Evolutionary conservation across 371 early-diverging fungal genomes (phyloP), one percentile per base, ranked within the genome.

Genomic region (Mortierella sp.): DNA sequence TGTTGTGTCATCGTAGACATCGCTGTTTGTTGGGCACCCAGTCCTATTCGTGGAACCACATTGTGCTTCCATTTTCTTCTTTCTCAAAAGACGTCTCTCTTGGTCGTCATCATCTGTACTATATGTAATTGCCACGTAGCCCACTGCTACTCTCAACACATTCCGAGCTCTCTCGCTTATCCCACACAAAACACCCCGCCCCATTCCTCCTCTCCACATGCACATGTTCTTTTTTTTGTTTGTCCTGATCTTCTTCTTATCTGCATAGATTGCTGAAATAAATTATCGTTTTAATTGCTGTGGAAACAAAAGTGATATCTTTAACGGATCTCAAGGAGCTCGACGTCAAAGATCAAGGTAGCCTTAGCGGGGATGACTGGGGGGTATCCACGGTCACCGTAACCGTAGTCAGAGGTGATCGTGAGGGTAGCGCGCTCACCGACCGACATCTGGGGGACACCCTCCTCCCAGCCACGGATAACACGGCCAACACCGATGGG

Each of bases 401-500:
- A 96, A 72, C 92, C 96, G 77, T 91, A 95, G 87, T 96, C 96
- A 72, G 91, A 88, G 81, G 95, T 90, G 88, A 95, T 94, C 82
- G 87, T 94, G 82, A 95, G 89, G 86, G 82, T 92, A 75, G 95
- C 93, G 75, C 88, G 86, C 90, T 96, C 89, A 84, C 96, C 96
- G 38, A 97, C 75, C 79, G 95, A 95, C 92, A 98, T 93, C 88
- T 95, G 91, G 54, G 96, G 95, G 73, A 98, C 97, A 88, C 70
- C 78, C 82, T 94, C 91, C 81, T 94, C 94, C 95, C 95, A 95
- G 80, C 97, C 98, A 75, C 90, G 89, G 90, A 99, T 98, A 80
- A 99, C 97, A 83, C 92, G 94, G 35, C 97, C 97, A 51, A 96
- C 95, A 84, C 99, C 99, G 78, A 99, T 98, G 43, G 82, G 85